phyloP scores from a whole-genome alignment of 179 eudicot genomes.

The Silene coronaria region DNA sequence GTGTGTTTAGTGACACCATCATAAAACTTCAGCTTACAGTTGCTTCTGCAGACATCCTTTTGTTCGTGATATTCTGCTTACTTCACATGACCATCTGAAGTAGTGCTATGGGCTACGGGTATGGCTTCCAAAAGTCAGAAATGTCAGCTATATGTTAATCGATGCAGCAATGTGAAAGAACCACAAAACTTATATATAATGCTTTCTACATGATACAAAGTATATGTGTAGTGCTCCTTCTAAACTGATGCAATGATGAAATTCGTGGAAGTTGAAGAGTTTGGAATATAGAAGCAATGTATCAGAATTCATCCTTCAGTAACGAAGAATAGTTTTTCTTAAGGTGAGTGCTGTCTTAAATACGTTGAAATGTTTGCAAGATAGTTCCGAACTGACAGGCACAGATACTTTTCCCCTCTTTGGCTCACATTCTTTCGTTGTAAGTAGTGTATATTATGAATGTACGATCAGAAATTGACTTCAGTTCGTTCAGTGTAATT shows the following conservation, averaged over 20 bases:
- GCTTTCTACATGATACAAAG: background rate
- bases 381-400: background rate
- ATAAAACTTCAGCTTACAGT: background rate
- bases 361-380: conserved; percentile 4
- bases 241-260: background rate
- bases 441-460: background rate
- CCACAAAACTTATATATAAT: background rate
- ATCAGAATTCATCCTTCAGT: background rate
- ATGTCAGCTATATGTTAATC: background rate
- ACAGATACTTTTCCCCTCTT: background rate
- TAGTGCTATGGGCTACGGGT: background rate
- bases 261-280: background rate
- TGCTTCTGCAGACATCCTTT: background rate
- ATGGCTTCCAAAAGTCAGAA: background rate
- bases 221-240: background rate
- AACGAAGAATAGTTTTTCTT: background rate
- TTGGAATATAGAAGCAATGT: background rate
- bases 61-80: background rate
- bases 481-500: background rate
- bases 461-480: background rate
- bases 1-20: background rate
- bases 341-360: background rate
- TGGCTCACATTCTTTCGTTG: background rate
- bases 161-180: background rate
- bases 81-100: background rate